phyloP scores from a whole-genome alignment of 2,329 filamentous ascomycete genomes.

The Coniochaeta sp. region DNA sequence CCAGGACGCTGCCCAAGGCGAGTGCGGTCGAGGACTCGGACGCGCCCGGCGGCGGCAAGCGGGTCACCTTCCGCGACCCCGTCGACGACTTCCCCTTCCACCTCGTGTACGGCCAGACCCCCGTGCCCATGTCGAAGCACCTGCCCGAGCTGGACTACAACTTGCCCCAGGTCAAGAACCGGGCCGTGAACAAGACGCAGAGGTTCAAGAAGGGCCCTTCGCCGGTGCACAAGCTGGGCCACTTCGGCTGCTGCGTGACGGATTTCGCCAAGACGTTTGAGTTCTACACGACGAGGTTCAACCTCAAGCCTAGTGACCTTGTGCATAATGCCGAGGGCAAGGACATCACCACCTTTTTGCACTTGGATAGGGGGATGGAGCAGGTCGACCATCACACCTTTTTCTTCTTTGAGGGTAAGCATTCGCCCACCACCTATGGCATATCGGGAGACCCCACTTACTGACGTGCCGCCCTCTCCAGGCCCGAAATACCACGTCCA shows the following conservation, averaged over 20 bases:
- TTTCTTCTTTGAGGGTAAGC: constrained; percentile 29
- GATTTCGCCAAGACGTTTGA: constrained; percentile 20
- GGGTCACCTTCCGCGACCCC: constrained; percentile 41
- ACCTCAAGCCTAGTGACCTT: constrained; percentile 20
- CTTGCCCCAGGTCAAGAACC: constrained; percentile 29
- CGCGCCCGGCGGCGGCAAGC: constrained; percentile 43
- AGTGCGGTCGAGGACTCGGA: constrained; percentile 34
- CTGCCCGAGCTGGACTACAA: constrained; percentile 29
- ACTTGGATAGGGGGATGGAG: constrained; percentile 40
- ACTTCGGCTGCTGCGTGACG: constrained; percentile 23
- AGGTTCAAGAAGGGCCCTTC: constrained; percentile 33
- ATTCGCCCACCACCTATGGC: neutral
- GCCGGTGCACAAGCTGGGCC: constrained; percentile 19
- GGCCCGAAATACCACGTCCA: constrained; percentile 35
- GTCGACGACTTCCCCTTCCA: constrained; percentile 49
- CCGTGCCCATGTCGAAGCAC: constrained; percentile 15
- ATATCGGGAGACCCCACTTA: neutral
- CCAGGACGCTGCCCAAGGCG: constrained; percentile 31
- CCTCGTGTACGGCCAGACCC: constrained; percentile 44
- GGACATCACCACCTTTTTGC: constrained; percentile 30
- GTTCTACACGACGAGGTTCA: constrained; percentile 22
- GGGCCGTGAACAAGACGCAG: constrained; percentile 38
- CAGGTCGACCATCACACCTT: constrained; percentile 47
- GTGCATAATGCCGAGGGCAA: constrained; percentile 8
- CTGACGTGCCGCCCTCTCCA: neutral